Evolutionary conservation across 768 basidiomycete genomes (phyloP), one percentile per base, ranked within the genome.

Genomic region (Leccinum variicolor): DNA sequence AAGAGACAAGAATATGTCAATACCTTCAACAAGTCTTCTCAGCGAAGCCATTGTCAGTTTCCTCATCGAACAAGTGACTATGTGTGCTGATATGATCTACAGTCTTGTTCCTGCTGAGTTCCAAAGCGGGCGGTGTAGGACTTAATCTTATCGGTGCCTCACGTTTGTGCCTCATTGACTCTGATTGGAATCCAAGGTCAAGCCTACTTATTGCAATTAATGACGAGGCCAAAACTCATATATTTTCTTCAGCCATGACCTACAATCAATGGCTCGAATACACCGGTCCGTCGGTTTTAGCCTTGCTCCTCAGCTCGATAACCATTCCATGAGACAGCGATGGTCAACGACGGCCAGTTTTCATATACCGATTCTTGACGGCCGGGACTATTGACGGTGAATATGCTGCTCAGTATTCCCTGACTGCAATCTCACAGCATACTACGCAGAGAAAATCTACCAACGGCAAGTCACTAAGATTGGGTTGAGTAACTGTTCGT

Each of bases 261-360:
- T 94, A 17, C 97, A 99, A 73, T 89, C 97, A 2, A 98, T 98
- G 96, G 96, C 94, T 52, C 84, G 96, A 50, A 96, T 95, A 68
- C 92, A 96, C 73, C 83, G 93, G 93, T 92, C 59, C 48, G 75
- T 63, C 48, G 21, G 31, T 6, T 57, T 23, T 53, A 41, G 39
- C 5, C 9, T 36, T 15, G 7, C 4, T 39, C 26, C n/a, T 52
- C 58, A 33, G 21, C 56, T 52, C 17, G 17, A 47, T 47, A 26
- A 50, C 62, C 19, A 61, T 52, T 56, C 56, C 10, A 57, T 59
- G 21, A 64, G 58, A 50, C 54, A 95, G 94, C 19, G 95, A 99
- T 74, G 96, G 96, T 0, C 96, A 99, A 75, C 95, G 92, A 67
- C 81, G 85, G 9, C 87, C 90, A 0, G 95, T 97, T 3, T 92